A percentile compares a stretch with the other conserved stretches of the same genome.
phyloP scores from a whole-genome alignment of 1,139 yeast species.

The Spencermartinsiella ligniputridi region DNA sequence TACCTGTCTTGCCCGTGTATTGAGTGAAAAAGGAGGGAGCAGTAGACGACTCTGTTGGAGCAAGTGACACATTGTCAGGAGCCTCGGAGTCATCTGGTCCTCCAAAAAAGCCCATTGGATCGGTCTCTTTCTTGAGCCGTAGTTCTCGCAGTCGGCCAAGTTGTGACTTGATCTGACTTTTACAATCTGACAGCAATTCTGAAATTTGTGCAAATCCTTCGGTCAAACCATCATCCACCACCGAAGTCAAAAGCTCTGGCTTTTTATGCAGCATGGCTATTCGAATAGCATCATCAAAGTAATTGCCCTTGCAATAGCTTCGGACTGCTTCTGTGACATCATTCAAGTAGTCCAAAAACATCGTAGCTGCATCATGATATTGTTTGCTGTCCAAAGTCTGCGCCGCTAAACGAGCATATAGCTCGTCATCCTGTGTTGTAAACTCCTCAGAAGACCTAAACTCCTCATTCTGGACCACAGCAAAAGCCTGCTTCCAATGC shows the following conservation, averaged over 20 bases:
- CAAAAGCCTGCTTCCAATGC: slow-evolving; percentile 80
- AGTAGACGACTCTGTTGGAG: slow-evolving; percentile 90
- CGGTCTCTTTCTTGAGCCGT: slow-evolving; percentile 73
- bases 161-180: slow-evolving; percentile 79
- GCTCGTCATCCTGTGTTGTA: slow-evolving; percentile 25
- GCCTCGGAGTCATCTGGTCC: slow-evolving; percentile 47
- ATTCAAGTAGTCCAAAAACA: slow-evolving; percentile 58
- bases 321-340: slow-evolving; percentile 60
- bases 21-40: slow-evolving; percentile 91
- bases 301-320: slow-evolving; percentile 69
- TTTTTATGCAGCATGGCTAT: slow-evolving; percentile 41
- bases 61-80: slow-evolving; percentile 92
- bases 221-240: slow-evolving; percentile 69
- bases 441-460: slow-evolving; percentile 9
- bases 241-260: slow-evolving; percentile 44
- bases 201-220: slow-evolving; percentile 88
- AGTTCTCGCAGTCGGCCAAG: slow-evolving; percentile 77
- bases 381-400: slow-evolving; percentile 64
- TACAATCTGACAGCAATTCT: slow-evolving; percentile 88
- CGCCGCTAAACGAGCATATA: slow-evolving; percentile 56
- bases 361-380: slow-evolving; percentile 79
- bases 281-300: slow-evolving; percentile 72
- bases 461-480: slow-evolving; percentile 46
- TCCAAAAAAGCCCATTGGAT: slow-evolving; percentile 76
- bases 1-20: slow-evolving; percentile 92